These are phyloP conservation scores for Sanguinoderma infundibulare DNA, from an alignment of 1,284 basidiomycete species.

Conservation along the genomic window DNA sequence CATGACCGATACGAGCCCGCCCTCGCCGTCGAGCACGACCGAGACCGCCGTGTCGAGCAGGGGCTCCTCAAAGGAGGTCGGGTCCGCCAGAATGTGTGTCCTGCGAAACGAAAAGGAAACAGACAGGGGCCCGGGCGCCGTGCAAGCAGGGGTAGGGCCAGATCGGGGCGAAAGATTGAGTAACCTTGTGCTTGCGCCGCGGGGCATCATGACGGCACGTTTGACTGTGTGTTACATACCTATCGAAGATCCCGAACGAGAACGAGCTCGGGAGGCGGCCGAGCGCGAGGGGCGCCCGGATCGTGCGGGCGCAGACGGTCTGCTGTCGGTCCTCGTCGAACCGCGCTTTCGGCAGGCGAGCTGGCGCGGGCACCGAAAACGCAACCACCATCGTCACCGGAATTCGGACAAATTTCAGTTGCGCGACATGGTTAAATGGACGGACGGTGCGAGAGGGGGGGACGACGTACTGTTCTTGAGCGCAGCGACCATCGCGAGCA, in stretches of 20 bases:
- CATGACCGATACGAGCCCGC: slow-evolving; percentile 57
- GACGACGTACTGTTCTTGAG: slow-evolving; percentile 78
- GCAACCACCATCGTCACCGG: neutral
- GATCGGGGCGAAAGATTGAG: no score
- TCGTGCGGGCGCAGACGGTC: slow-evolving; percentile 68
- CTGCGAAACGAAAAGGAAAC: slow-evolving; percentile 40
- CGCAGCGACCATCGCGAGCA: slow-evolving; percentile 88
- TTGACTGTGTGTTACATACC: slow-evolving; percentile 47
- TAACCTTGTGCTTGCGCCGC: no score
- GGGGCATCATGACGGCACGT: no score
- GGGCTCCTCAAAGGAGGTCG: slow-evolving; percentile 90
- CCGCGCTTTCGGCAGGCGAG: slow-evolving; percentile 73
- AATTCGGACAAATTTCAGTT: neutral
- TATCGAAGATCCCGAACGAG: slow-evolving; percentile 85
- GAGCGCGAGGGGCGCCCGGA: slow-evolving; percentile 52
- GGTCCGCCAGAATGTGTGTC: slow-evolving; percentile 78
- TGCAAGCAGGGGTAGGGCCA: no score
- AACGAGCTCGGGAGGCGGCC: slow-evolving; percentile 59
- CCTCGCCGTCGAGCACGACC: slow-evolving; percentile 62
- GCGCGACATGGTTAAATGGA: no score
- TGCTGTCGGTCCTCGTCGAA: slow-evolving; percentile 73
- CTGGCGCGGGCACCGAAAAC: slow-evolving; percentile 47
- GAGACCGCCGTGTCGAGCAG: slow-evolving; percentile 75
- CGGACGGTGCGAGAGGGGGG: neutral
- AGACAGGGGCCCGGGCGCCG: no score